phyloP scores from a whole-genome alignment of 176 grass and related monocot genomes.

The Metroxylon sagu region DNA sequence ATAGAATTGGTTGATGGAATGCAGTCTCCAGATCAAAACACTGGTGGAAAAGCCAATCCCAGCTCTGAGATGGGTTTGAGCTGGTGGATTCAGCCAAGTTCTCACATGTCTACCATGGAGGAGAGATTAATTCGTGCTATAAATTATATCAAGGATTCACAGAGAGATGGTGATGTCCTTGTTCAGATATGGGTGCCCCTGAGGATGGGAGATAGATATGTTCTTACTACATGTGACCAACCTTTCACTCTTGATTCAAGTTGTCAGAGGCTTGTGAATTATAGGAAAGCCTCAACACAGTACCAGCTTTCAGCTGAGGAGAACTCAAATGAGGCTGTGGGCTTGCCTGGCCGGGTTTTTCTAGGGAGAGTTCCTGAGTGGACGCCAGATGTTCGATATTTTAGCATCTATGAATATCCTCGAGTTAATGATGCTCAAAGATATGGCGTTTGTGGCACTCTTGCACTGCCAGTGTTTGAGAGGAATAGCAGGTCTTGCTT shows the following conservation, averaged over 20 bases:
- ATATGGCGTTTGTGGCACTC: slow-evolving; percentile 64
- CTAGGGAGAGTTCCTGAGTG: slow-evolving; percentile 78
- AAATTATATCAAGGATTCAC: slow-evolving; percentile 46
- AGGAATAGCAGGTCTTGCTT: slow-evolving; percentile 40
- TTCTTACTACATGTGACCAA: slow-evolving; percentile 82
- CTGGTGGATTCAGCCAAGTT: slow-evolving; percentile 22
- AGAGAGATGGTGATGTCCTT: slow-evolving; percentile 43
- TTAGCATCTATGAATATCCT: slow-evolving; percentile 70
- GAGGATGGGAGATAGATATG: slow-evolving; percentile 47
- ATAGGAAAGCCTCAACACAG: slow-evolving; percentile 48
- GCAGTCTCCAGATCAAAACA: background rate
- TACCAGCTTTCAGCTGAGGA: slow-evolving; percentile 89
- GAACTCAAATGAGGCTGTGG: slow-evolving; percentile 30
- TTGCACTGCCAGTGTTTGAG: slow-evolving; percentile 80
- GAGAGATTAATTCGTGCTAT: slow-evolving; percentile 59
- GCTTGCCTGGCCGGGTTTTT: slow-evolving; percentile 84
- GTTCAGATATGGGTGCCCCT: slow-evolving; percentile 83
- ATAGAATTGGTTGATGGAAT: background rate
- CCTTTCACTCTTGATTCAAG: slow-evolving; percentile 58
- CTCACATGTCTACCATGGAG: slow-evolving; percentile 22
- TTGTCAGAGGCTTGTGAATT: slow-evolving; percentile 46
- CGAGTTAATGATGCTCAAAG: slow-evolving; percentile 53
- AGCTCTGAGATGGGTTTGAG: background rate
- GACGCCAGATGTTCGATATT: slow-evolving; percentile 90
- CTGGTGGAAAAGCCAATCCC: background rate